A percentile compares a stretch with the other conserved stretches of the same genome.
phyloP scores from a whole-genome alignment of 208 protist genomes.

The Trypanosoma brucei region DNA sequence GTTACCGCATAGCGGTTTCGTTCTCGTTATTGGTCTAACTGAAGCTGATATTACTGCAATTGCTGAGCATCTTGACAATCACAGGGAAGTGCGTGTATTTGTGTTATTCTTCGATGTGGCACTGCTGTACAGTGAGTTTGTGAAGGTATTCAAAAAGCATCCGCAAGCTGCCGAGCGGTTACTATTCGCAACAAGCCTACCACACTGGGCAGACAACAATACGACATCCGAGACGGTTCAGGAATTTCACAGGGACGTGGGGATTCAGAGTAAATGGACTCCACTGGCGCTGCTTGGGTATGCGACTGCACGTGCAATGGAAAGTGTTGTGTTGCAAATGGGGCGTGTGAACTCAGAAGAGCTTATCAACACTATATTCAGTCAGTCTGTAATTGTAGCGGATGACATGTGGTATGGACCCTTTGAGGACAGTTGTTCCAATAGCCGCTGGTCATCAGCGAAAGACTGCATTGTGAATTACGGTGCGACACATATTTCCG shows the following conservation, averaged over 20 bases:
- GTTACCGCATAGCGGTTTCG: too few species aligned
- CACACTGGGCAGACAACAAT: conserved; percentile 33
- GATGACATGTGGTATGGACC: conserved; percentile 28
- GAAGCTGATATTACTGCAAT: too few species aligned
- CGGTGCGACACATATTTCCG: conserved; percentile 37
- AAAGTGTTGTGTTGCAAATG: conserved; percentile 15
- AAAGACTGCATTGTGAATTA: conserved; percentile 27
- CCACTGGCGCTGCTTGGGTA: conserved; percentile 11
- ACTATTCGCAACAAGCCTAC: conserved; percentile 39
- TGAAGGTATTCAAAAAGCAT: conserved; percentile 3
- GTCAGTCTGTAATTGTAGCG: conserved; percentile 8
- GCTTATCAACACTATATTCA: conserved; percentile 22
- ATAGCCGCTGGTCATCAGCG: background rate
- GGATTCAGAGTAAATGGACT: background rate
- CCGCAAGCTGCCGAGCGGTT: conserved; percentile 15
- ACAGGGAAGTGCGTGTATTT: too few species aligned
- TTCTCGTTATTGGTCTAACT: too few species aligned
- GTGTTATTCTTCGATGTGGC: too few species aligned
- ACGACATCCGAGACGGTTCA: conserved; percentile 6
- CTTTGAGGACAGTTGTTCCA: conserved; percentile 7
- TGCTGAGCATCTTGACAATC: too few species aligned
- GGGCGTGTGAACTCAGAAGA: conserved; percentile 11
- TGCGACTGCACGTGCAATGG: conserved; percentile 4
- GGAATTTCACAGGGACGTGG: conserved; percentile 11
- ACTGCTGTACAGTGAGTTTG: too few species aligned